phyloP scores from a whole-genome alignment of 2,329 filamentous ascomycete species.

The Penicillium sp. region DNA sequence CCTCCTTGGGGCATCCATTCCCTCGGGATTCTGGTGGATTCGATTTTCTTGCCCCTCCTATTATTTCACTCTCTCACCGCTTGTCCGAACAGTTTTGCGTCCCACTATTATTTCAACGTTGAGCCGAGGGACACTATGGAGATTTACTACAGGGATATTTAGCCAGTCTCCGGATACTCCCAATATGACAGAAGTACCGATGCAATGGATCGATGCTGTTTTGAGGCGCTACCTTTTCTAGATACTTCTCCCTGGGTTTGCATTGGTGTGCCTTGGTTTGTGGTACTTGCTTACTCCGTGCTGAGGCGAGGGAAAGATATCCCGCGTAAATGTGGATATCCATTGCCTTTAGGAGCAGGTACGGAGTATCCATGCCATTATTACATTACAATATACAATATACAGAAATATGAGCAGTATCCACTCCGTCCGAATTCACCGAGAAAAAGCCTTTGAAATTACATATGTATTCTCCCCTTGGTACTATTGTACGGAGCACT shows the following conservation, averaged over 20 bases:
- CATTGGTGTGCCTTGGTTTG: not conserved
- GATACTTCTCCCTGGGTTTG: not conserved
- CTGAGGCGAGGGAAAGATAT: slow-evolving; percentile 9
- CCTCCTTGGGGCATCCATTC: slow-evolving; percentile 22
- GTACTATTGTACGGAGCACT: not conserved
- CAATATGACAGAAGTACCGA: slow-evolving; percentile 9
- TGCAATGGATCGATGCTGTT: not conserved
- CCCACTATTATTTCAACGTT: not conserved
- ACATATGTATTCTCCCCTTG: not conserved
- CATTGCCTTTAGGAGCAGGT: not conserved
- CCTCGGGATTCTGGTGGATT: slow-evolving; percentile 19
- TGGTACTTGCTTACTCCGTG: too few species aligned
- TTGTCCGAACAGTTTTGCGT: slow-evolving; percentile 14
- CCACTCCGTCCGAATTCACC: slow-evolving; percentile 10
- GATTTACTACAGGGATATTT: slow-evolving; percentile 7
- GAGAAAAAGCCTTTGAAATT: slow-evolving; percentile 3
- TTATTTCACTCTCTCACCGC: slow-evolving; percentile 17
- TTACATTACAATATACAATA: not conserved
- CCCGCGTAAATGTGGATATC: slow-evolving; percentile 13
- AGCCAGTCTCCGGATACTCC: not conserved
- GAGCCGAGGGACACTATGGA: slow-evolving; percentile 3
- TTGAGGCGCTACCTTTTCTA: not conserved
- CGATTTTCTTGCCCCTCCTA: slow-evolving; percentile 9
- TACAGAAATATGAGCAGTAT: not conserved
- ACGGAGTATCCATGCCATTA: not conserved